Evolutionary conservation across 2,329 filamentous ascomycete species (phyloP), one percentile per base, ranked within the genome.

Genomic region (Emergomyces orientalis): DNA sequence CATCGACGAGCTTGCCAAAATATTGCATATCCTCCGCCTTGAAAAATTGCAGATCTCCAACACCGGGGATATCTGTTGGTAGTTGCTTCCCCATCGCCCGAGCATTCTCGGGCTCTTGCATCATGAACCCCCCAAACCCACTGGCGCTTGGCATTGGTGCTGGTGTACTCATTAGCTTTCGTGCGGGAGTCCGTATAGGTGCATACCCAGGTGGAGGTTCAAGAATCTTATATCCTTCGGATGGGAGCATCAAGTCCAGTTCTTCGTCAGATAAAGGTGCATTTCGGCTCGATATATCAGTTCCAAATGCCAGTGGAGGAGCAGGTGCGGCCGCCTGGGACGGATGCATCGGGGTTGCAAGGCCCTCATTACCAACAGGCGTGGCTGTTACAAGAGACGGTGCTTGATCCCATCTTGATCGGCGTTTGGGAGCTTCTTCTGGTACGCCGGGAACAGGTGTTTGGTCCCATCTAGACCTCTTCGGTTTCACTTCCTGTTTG

Each of bases 11-110:
- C 80, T 99, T 97, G 64, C 93, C 92, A 71, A 99, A 99, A 78
- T 99, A 99, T 47, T 90, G 88, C 91, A 97, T 97, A 76, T 99
- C 94, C 75, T 99, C 94, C 1, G 91, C 86, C 78, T 99, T 99
- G 83, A 99, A 96, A 75, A 97, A 99, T 69, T 97, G 92, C 60
- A 99, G 79, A 74, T 99, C 94, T 47, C 92, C 92, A 59, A 99
- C 91, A 47, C 94, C 94, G 3, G 94, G 92, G 45, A 99, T 97
- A 72, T 97, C 93, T 3, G 91, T 96, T 9, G 93, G 91, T 70
- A 82, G 85, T 69, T 95, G 90, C 77, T 95, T 96, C 68, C 91
- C 91, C 72, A 93, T 85, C 59, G 89, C 81, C 67, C 91, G 85
- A 64, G 87, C 86, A 72, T 89, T 91, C 68, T 95, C 91, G 9